Percentiles rank a stretch among this genome's conserved stretches.
These are phyloP conservation scores for Chimonanthus salicifolius DNA, from an alignment of 164 flowering plant species.

Conservation along the genomic window DNA sequence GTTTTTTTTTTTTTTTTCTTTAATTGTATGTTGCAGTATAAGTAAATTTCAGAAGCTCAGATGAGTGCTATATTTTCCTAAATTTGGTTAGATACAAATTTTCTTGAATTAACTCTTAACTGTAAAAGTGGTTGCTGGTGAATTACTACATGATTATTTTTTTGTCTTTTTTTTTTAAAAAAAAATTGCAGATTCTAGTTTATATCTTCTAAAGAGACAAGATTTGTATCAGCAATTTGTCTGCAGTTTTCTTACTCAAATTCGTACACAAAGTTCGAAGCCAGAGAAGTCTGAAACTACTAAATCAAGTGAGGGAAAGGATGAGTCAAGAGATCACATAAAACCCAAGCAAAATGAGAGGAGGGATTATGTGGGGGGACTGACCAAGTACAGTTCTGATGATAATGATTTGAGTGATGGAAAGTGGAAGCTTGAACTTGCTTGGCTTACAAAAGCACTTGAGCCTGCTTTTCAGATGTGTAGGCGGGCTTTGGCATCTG, in stretches of 20 bases:
- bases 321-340: slow-evolving; percentile 8
- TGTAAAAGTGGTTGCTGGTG: neutral
- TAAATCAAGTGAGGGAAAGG: slow-evolving; percentile 16
- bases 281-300: slow-evolving; percentile 21
- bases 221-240: slow-evolving; percentile 25
- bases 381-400: slow-evolving; percentile 31
- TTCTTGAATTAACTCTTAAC: neutral
- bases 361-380: slow-evolving; percentile 9
- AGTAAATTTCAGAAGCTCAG: neutral
- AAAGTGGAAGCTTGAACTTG: slow-evolving; percentile 72
- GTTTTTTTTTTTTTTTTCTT: too few species aligned
- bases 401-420: slow-evolving; percentile 43
- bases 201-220: slow-evolving; percentile 23
- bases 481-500: slow-evolving; percentile 73
- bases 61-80: neutral
- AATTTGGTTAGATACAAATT: neutral
- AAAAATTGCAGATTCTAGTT: slow-evolving; percentile 10
- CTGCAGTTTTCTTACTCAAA: slow-evolving; percentile 27
- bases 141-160: neutral
- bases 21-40: too few species aligned
- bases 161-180: neutral
- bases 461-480: slow-evolving; percentile 85
- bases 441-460: slow-evolving; percentile 82
- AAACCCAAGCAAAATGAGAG: slow-evolving; percentile 11
- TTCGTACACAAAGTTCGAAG: slow-evolving; percentile 37